phyloP scores from a whole-genome alignment of 164 flowering plant species.

The Vitis rotundifolia region DNA sequence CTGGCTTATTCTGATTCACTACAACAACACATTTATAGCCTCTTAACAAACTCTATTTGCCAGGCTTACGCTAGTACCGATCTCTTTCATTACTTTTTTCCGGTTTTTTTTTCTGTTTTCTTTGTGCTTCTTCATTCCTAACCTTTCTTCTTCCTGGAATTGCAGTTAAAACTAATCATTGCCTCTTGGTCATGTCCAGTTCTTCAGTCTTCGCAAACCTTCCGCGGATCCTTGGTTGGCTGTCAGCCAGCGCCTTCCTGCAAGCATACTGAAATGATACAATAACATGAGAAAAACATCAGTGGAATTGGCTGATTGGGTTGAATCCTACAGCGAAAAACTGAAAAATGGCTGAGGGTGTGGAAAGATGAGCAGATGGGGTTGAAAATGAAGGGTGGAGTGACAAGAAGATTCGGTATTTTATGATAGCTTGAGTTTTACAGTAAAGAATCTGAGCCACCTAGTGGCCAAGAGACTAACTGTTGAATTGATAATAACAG shows the following conservation, averaged over 20 bases:
- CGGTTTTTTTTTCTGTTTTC: neutral
- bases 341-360: too few species aligned
- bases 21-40: neutral
- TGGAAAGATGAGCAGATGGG: too few species aligned
- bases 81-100: neutral
- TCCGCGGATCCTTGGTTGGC: conserved; percentile 96
- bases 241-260: conserved; percentile 98
- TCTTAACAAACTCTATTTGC: conserved; percentile 1
- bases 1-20: conserved; percentile 12
- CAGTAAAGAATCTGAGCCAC: too few species aligned
- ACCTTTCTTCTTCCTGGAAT: neutral
- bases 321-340: too few species aligned
- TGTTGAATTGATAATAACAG: too few species aligned
- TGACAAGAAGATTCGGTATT: too few species aligned
- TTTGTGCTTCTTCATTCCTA: conserved; percentile 8
- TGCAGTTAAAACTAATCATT: conserved; percentile 13
- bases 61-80: neutral
- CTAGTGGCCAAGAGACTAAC: too few species aligned
- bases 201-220: conserved; percentile 94
- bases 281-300: too few species aligned
- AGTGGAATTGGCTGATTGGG: too few species aligned
- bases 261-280: conserved; percentile 81
- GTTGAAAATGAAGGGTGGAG: too few species aligned
- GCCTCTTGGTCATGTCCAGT: conserved; percentile 45
- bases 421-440: too few species aligned